Evolutionary conservation across 2,329 filamentous ascomycete genomes (phyloP).

Genomic region (Xylariomycetidae sp.): DNA sequence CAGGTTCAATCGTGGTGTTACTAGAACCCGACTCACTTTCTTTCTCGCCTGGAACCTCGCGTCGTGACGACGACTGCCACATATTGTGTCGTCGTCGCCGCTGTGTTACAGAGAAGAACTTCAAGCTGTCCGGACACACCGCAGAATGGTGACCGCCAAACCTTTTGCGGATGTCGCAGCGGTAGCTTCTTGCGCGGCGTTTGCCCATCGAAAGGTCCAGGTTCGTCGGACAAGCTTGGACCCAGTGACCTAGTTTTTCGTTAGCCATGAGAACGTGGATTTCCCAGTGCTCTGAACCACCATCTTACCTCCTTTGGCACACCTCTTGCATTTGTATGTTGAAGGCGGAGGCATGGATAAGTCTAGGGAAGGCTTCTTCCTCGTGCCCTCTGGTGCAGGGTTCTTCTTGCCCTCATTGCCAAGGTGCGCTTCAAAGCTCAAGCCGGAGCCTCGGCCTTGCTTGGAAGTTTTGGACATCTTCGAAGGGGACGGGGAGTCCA

Average conservation of each 20-base stretch:
- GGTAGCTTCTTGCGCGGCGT: slow-evolving; percentile 24
- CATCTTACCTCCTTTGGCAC: slow-evolving; percentile 23
- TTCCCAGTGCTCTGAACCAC: neutral
- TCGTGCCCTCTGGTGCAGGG: too few relatives aligned
- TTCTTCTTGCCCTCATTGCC: too few relatives aligned
- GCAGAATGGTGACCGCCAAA: slow-evolving; percentile 28
- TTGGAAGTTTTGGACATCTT: too few relatives aligned
- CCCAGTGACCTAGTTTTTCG: slow-evolving; percentile 29
- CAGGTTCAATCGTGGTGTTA: too few relatives aligned
- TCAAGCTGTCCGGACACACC: slow-evolving; percentile 31
- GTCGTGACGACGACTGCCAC: too few relatives aligned
- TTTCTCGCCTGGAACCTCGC: too few relatives aligned
- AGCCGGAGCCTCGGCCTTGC: too few relatives aligned
- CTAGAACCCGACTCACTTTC: too few relatives aligned
- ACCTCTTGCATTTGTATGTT: slow-evolving; percentile 28
- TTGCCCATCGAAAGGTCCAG: slow-evolving; percentile 32
- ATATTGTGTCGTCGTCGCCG: too few relatives aligned
- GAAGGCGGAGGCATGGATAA: slow-evolving; percentile 3
- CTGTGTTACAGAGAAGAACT: slow-evolving; percentile 27
- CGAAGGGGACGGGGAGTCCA: too few relatives aligned
- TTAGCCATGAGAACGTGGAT: slow-evolving; percentile 5
- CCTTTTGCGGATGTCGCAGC: slow-evolving; percentile 29
- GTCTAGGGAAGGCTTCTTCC: too few relatives aligned
- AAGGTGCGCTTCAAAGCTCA: too few relatives aligned
- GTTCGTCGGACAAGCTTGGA: slow-evolving; percentile 35